A percentile compares a stretch with the other conserved stretches of the same genome.
These are phyloP conservation scores for Ascochyta koolunga DNA, from an alignment of 2,329 filamentous ascomycete genomes.

Conservation along the genomic window DNA sequence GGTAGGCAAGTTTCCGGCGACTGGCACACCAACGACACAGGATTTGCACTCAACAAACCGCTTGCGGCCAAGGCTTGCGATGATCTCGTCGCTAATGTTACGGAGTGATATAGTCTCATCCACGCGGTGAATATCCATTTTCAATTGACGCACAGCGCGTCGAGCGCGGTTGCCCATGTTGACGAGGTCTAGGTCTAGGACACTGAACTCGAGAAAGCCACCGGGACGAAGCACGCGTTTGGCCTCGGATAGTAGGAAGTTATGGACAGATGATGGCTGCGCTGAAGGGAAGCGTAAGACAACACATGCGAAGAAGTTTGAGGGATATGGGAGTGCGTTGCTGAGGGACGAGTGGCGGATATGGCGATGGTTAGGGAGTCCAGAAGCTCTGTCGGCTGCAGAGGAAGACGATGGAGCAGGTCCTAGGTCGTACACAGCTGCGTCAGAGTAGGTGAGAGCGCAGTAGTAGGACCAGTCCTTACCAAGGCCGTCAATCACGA, in stretches of 20 bases:
- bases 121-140: constrained; percentile 69
- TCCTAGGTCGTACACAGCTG: constrained; percentile 75
- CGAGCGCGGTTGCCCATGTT: constrained; percentile 79
- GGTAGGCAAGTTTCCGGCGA: constrained; percentile 58
- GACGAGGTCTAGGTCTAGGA: constrained; percentile 79
- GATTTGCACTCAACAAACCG: constrained; percentile 76
- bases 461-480: constrained; percentile 91
- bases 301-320: constrained; percentile 76
- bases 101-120: constrained; percentile 66
- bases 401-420: constrained; percentile 35
- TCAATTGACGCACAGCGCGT: constrained; percentile 71
- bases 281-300: constrained; percentile 78
- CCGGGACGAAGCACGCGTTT: constrained; percentile 79
- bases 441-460: constrained; percentile 76
- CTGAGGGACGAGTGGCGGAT: constrained; percentile 69
- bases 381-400: constrained; percentile 42
- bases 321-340: constrained; percentile 74
- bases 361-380: constrained; percentile 72
- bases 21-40: constrained; percentile 79
- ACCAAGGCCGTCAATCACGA: constrained; percentile 83
- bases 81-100: constrained; percentile 60
- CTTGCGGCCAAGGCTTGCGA: constrained; percentile 69
- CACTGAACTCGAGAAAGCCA: constrained; percentile 78
- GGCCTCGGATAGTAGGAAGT: constrained; percentile 74
- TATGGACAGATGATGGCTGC: constrained; percentile 70